These are phyloP conservation scores for Arthrobotrys sinensis DNA, from an alignment of 2,329 filamentous ascomycete species.

Conservation along the genomic window DNA sequence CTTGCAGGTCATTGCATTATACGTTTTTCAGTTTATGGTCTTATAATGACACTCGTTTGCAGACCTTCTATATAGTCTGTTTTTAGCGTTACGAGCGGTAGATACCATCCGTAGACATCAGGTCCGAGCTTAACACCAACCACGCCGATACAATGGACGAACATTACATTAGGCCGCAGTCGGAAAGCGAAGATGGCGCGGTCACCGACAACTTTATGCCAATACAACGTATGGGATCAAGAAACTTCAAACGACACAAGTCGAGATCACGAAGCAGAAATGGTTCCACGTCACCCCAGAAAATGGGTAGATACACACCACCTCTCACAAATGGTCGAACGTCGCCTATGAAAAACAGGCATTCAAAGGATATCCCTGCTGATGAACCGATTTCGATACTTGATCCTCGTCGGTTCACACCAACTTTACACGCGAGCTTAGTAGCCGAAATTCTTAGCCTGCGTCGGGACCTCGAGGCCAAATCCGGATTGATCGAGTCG, in stretches of 20 bases:
- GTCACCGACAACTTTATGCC: constrained; percentile 56
- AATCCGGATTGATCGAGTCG: constrained; percentile 86
- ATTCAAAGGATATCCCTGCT: constrained; percentile 45
- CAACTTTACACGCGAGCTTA: constrained; percentile 91
- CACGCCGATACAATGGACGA: constrained; percentile 52
- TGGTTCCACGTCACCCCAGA: constrained; percentile 54
- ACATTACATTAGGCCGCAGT: constrained; percentile 48
- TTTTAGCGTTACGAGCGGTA: constrained; percentile 53
- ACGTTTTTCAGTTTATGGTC: constrained; percentile 42
- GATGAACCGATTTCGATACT: constrained; percentile 73
- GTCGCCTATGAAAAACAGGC: constrained; percentile 56
- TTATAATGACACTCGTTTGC: constrained; percentile 60
- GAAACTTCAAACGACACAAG: constrained; percentile 57
- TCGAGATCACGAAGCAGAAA: constrained; percentile 57
- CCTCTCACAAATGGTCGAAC: constrained; percentile 58
- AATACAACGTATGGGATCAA: constrained; percentile 58
- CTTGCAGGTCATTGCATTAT: constrained; percentile 31
- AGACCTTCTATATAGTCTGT: constrained; percentile 45
- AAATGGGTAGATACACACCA: constrained; percentile 60
- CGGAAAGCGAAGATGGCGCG: constrained; percentile 60
- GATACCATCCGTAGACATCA: constrained; percentile 34
- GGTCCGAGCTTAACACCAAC: constrained; percentile 13
- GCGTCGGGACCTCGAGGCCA: constrained; percentile 90
- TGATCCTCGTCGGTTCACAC: constrained; percentile 93
- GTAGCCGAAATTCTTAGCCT: constrained; percentile 93